Base-by-base conservation (phyloP, 176 grass and related monocot genomes). In the Poa annua region DNA sequence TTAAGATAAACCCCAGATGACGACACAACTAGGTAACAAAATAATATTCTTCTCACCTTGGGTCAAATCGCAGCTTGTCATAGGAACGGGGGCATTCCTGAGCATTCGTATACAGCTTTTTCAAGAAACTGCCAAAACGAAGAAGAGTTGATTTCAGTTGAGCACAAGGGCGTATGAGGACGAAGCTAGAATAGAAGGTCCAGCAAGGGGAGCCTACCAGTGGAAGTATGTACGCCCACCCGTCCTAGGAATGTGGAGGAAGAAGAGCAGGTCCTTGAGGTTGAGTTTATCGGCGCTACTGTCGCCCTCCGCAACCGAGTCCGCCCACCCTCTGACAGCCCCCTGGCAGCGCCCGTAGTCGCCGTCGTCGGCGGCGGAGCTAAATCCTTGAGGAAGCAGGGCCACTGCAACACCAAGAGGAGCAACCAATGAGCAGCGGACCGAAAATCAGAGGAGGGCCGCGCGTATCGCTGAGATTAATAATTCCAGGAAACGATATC, bases 181-280 rank as follows among this genome's bases (percentile, higher is more conserved):
- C 33, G 12, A 66, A 71, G 77, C 20, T 8, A 20, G 15, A n/a
- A n/a, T 56, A 1, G 1, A 14, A 32, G 29, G 19, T 3, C 57
- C 62, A 54, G 60, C 11, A 32, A 47, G n/a, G n/a, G n/a, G n/a
- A 16, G 63, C 55, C 15, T 83, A 99, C 97, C 97, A 99, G 77
- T 99, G 93, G 33, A 90, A 96, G 48, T 96, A 99, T 70, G 97
- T 88, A 25, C 97, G 91, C 2, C 97, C 97, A 45, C 97, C 97
- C 33, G 97, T 99, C 56, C 97, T 85, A 3, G 97, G 97, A 76
- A 99, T 89, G 59, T 99, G 97, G 14, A 99, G 88, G 83, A 99
- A 99, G 88, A 99, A 94, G 80, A 99, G 86, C 72, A 99, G 57
- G 80, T 99, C 97, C 75, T 88, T 94, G 32, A 99, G 89, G 75